These are phyloP conservation scores for Crepidotus variabilis DNA, from an alignment of 768 basidiomycete genomes.

Conservation along the genomic window DNA sequence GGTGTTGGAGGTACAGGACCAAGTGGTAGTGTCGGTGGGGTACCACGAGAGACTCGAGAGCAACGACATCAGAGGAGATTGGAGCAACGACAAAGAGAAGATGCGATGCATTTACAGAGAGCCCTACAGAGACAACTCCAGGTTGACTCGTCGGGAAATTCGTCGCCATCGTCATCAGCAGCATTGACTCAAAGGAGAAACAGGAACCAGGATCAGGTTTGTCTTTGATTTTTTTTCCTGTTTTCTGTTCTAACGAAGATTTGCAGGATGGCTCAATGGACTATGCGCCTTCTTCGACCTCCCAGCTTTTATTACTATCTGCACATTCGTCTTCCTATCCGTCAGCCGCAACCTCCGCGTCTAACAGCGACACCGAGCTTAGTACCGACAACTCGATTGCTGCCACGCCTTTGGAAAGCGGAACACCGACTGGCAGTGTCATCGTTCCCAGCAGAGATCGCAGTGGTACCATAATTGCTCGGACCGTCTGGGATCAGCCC, in stretches of 20 bases:
- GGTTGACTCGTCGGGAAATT: constrained; percentile 8
- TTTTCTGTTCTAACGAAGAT: constrained; percentile 1
- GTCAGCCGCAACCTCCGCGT: constrained; percentile 14
- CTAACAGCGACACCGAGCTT: constrained; percentile 49
- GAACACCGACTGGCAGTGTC: constrained; percentile 60
- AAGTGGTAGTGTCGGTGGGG: constrained; percentile 55
- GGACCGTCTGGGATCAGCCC: constrained; percentile 54
- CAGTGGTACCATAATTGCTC: constrained; percentile 71
- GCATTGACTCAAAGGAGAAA: neutral
- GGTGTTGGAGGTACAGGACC: neutral
- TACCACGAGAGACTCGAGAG: constrained; percentile 72
- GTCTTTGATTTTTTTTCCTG: constrained; percentile 9
- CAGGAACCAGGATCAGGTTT: constrained; percentile 13
- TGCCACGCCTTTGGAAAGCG: constrained; percentile 54
- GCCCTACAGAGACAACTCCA: constrained; percentile 46
- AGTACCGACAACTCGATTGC: constrained; percentile 60
- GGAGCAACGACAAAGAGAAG: constrained; percentile 58
- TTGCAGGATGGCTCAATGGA: constrained; percentile 29
- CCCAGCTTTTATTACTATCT: constrained; percentile 10
- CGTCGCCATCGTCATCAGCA: neutral
- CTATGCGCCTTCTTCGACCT: constrained; percentile 3
- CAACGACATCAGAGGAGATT: constrained; percentile 61
- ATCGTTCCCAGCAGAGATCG: constrained; percentile 62
- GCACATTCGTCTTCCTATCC: constrained; percentile 13
- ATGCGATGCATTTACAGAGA: constrained; percentile 52